Percentiles rank a stretch among this genome's conserved stretches.
Evolutionary conservation across 306 rosid species (phyloP).

Genomic region (Urtica urens): DNA sequence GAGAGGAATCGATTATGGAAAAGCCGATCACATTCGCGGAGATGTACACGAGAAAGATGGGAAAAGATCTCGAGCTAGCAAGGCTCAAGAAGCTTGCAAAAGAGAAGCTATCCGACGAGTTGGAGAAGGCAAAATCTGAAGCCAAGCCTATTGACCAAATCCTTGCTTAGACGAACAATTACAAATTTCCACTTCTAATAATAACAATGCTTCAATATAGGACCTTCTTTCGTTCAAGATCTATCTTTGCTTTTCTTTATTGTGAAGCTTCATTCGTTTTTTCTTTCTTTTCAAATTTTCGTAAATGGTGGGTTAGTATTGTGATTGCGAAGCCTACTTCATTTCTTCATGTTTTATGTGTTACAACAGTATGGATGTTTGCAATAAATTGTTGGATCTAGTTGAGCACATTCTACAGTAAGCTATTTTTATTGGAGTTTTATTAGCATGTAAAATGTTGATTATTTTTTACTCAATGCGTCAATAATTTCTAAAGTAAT

Average conservation of each 20-base stretch:
- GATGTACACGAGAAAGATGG: slow-evolving; percentile 70
- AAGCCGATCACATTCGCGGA: slow-evolving; percentile 59
- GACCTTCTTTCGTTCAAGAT: not conserved
- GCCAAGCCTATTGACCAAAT: slow-evolving; percentile 34
- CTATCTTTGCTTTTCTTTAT: not conserved
- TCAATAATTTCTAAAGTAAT: too few species aligned
- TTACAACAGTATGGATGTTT: too few species aligned
- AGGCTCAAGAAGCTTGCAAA: slow-evolving; percentile 54
- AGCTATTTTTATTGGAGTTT: too few species aligned
- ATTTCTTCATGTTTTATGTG: too few species aligned
- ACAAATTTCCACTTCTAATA: not conserved
- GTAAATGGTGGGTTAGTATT: not conserved
- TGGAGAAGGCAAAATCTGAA: slow-evolving; percentile 15
- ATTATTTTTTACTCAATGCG: too few species aligned
- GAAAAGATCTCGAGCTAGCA: slow-evolving; percentile 53
- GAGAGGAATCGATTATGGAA: slow-evolving; percentile 42
- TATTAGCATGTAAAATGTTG: too few species aligned
- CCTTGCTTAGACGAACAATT: slow-evolving; percentile 34
- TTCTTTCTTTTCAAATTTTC: too few species aligned
- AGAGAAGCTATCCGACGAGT: slow-evolving; percentile 24
- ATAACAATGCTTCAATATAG: not conserved
- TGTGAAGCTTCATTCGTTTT: too few species aligned
- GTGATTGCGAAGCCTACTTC: too few species aligned
- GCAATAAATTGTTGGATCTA: too few species aligned
- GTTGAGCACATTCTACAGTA: too few species aligned